These are phyloP conservation scores for Coriaria nepalensis DNA, from an alignment of 306 rosid species.

Conservation along the genomic window DNA sequence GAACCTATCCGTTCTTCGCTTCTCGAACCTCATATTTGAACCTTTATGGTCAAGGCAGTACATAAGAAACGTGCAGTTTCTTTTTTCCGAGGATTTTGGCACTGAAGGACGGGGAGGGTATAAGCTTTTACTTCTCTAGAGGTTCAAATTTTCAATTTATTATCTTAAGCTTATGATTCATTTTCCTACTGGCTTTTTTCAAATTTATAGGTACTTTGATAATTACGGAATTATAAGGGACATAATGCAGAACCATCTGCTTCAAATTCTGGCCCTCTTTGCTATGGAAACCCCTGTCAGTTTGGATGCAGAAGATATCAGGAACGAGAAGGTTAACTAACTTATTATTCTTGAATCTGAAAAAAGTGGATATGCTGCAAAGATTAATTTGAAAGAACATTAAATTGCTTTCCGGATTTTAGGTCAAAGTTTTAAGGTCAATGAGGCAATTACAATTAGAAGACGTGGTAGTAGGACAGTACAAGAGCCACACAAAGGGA, in stretches of 20 bases:
- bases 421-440: slow-evolving; percentile 86
- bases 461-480: slow-evolving; percentile 57
- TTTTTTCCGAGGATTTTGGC: slow-evolving; percentile 92
- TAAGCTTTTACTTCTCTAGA: slow-evolving; percentile 8
- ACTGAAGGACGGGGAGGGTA: slow-evolving; percentile 99
- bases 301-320: slow-evolving; percentile 85
- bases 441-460: slow-evolving; percentile 69
- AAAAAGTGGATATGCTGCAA: not conserved
- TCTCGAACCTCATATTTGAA: slow-evolving; percentile 83
- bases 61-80: slow-evolving; percentile 72
- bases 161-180: slow-evolving; percentile 7
- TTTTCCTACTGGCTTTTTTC: slow-evolving; percentile 15
- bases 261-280: slow-evolving; percentile 86
- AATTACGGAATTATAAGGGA: slow-evolving; percentile 85
- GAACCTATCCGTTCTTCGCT: slow-evolving; percentile 85
- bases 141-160: slow-evolving; percentile 4
- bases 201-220: slow-evolving; percentile 50
- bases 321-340: slow-evolving; percentile 69
- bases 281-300: slow-evolving; percentile 97
- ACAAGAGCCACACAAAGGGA: slow-evolving; percentile 73
- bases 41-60: slow-evolving; percentile 95
- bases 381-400: not conserved
- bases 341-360: not conserved
- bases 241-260: slow-evolving; percentile 92
- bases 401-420: slow-evolving; percentile 19